Base-by-base conservation (phyloP, 768 basidiomycete species). In the Mycena epipterygia region DNA sequence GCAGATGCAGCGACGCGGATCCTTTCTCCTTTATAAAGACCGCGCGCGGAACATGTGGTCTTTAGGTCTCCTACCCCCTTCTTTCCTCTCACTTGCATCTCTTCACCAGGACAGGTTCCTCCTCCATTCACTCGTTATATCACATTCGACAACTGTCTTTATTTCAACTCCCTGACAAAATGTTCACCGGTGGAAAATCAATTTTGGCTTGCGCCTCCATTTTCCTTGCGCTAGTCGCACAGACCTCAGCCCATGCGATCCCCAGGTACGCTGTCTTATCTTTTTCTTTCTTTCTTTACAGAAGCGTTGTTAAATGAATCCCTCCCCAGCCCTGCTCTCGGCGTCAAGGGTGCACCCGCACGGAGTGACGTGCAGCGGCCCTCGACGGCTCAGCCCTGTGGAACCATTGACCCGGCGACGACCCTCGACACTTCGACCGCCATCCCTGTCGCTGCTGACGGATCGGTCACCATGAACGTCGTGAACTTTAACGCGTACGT, bases 401-500 rank as follows among this genome's bases (percentile, higher is more conserved):
- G 75, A 1, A 73, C 35, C 11, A 62, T 73, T 19, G 53, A 74
- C 66, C 63, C 68, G 5, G 69, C 71, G 23, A 63, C 65, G 30
- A 73, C 63, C 49, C n/a, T 74, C 41, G 75, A 74, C 37, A 57
- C 73, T n/a, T 76, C 75, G 14, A 74, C 71, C 0, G 73, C 75
- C n/a, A 52, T 68, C 44, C 66, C 71, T 12, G 73, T 39, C 27
- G 73, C 66, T 27, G 76, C 79, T 1, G 74, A 80, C 44, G 82
- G 82, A 29, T 60, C 76, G 0, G 80, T 83, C 70, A 67, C 76
- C 6, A 68, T 76, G 23, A 76, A 65, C 39, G 74, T 79, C 62
- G 72, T 58, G 23, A 79, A 84, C 76, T 84, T 83, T 71, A 83
- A 83, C 70, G 76, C 65, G 83, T 84, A 72, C 19, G 46, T 39